phyloP scores from a whole-genome alignment of 202 grass and related monocot genomes.

The Panicum virgatum region DNA sequence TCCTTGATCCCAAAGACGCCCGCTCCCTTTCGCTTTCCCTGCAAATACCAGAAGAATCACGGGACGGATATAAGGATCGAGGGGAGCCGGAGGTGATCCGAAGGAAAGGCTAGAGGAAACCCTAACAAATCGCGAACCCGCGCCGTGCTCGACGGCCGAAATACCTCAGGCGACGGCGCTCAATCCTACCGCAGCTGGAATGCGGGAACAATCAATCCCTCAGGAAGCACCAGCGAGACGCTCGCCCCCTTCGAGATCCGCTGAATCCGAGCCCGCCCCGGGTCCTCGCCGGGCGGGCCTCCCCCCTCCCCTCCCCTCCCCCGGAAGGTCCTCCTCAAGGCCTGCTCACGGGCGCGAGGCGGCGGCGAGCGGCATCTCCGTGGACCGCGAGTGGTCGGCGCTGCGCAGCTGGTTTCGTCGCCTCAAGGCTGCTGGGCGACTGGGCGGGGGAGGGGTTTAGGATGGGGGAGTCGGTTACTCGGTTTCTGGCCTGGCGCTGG shows the following conservation, averaged over 20 bases:
- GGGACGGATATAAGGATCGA: background rate
- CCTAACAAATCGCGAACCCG: slow-evolving; percentile 5
- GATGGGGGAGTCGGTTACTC: background rate
- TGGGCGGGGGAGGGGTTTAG: background rate
- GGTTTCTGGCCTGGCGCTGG: background rate
- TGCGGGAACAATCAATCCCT: background rate
- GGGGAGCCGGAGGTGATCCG: background rate
- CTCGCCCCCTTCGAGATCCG: slow-evolving; percentile 30
- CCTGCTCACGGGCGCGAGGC: background rate
- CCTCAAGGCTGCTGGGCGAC: background rate
- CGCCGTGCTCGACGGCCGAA: background rate
- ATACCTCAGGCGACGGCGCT: slow-evolving; percentile 14
- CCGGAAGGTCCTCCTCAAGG: too few species aligned
- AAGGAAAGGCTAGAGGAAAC: background rate
- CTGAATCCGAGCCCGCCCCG: background rate
- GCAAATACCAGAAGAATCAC: slow-evolving; percentile 14
- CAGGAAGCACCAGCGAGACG: background rate
- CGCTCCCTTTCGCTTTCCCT: slow-evolving; percentile 35
- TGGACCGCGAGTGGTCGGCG: background rate
- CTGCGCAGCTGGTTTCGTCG: background rate
- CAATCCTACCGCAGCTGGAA: background rate
- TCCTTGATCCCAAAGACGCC: slow-evolving; percentile 11
- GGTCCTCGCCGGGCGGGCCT: background rate
- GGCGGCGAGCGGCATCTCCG: background rate
- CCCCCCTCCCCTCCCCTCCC: background rate